phyloP scores from a whole-genome alignment of 1,284 basidiomycete genomes.

The Chiua sp. region DNA sequence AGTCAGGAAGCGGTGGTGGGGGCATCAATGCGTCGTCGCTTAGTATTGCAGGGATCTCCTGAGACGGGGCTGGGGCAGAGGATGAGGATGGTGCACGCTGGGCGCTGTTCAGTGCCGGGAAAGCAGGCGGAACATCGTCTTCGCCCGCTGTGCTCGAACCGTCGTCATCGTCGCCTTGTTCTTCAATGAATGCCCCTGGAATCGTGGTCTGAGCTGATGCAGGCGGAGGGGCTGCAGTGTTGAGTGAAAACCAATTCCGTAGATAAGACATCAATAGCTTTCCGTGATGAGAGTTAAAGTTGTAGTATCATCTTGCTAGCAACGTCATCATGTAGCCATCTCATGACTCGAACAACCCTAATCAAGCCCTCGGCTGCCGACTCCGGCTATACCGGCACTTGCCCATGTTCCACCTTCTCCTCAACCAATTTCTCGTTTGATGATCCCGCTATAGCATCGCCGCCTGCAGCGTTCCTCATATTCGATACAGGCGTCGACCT shows the following conservation, averaged over 20 bases:
- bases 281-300: no score
- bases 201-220: slow-evolving; percentile 7
- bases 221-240: slow-evolving; percentile 26
- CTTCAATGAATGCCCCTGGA: slow-evolving; percentile 30
- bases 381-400: not conserved
- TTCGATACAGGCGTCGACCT: slow-evolving; percentile 37
- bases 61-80: slow-evolving; percentile 14
- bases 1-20: slow-evolving; percentile 63
- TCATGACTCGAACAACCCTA: not conserved
- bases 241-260: slow-evolving; percentile 51
- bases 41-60: slow-evolving; percentile 48
- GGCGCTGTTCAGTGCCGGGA: slow-evolving; percentile 82
- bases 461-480: slow-evolving; percentile 17
- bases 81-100: slow-evolving; percentile 60
- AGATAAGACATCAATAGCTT: slow-evolving; percentile 45
- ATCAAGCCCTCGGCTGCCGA: no score
- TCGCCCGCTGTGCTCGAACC: slow-evolving; percentile 63
- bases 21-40: slow-evolving; percentile 70
- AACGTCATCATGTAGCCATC: no score
- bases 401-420: no score
- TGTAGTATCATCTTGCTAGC: no score
- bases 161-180: slow-evolving; percentile 57
- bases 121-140: slow-evolving; percentile 79
- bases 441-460: no score
- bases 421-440: no score